phyloP scores from a whole-genome alignment of 176 grass and related monocot genomes.

The Guadua angustifolia region DNA sequence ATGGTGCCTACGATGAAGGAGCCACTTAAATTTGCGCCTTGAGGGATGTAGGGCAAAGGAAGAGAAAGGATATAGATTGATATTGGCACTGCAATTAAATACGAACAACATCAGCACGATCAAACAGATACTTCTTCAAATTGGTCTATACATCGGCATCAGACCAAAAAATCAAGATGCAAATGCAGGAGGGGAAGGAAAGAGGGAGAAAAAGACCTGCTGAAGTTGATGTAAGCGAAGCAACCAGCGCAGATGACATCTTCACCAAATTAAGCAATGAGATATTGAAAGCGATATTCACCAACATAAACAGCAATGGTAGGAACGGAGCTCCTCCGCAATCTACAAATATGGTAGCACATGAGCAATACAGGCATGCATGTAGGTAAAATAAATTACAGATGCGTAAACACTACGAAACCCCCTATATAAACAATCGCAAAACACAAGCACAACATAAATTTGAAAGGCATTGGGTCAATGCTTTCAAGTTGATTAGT shows the following conservation, averaged over 20 bases:
- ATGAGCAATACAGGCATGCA: neutral
- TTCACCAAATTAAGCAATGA: constrained; percentile 93
- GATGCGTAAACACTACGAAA: neutral
- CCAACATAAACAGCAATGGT: constrained; percentile 74
- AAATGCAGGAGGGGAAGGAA: neutral
- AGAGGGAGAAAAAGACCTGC: constrained; percentile 58
- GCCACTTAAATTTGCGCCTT: constrained; percentile 52
- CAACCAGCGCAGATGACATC: constrained; percentile 88
- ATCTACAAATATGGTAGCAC: constrained; percentile 56
- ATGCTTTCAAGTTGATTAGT: no score
- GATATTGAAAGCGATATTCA: constrained; percentile 92
- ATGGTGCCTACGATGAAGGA: constrained; percentile 63
- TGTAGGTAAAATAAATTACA: neutral
- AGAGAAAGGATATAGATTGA: constrained; percentile 86
- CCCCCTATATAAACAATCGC: neutral
- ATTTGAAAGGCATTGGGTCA: neutral
- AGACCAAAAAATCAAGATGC: neutral
- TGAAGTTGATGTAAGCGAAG: constrained; percentile 79
- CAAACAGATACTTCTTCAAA: neutral
- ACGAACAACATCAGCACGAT: constrained; percentile 17
- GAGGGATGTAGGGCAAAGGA: constrained; percentile 81
- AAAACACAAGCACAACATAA: neutral
- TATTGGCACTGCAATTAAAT: constrained; percentile 69
- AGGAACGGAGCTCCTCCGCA: constrained; percentile 90
- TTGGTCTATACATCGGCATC: neutral